Percentiles rank a stretch among this genome's conserved stretches.
These are phyloP conservation scores for Xylaria hypoxylon DNA, from an alignment of 2,329 filamentous ascomycete genomes.

Conservation along the genomic window DNA sequence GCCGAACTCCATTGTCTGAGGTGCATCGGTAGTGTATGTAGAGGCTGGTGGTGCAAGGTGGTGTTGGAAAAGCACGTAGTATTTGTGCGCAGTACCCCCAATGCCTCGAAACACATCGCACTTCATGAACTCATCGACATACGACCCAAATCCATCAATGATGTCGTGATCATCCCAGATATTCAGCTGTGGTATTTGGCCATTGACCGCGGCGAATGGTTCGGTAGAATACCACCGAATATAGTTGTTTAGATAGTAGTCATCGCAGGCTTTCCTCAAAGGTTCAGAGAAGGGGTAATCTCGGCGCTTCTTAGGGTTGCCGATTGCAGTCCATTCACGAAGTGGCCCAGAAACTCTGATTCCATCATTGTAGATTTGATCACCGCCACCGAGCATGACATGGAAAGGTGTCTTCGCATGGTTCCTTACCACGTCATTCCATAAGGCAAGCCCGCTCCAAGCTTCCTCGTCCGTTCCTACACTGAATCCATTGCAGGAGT, in stretches of 20 bases:
- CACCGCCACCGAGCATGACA: constrained; percentile 93
- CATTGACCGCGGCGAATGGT: constrained; percentile 85
- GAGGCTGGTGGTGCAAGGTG: constrained; percentile 86
- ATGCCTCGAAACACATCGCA: constrained; percentile 92
- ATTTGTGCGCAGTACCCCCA: constrained; percentile 93
- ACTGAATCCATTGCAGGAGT: constrained; percentile 97
- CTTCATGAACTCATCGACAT: constrained; percentile 92
- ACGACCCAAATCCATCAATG: constrained; percentile 93
- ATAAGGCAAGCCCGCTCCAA: constrained; percentile 91
- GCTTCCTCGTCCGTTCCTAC: constrained; percentile 78
- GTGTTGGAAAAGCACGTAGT: constrained; percentile 98
- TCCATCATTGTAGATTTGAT: constrained; percentile 96
- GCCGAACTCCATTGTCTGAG: constrained; percentile 71
- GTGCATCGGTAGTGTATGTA: constrained; percentile 79
- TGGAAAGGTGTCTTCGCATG: constrained; percentile 88
- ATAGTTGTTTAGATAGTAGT: constrained; percentile 93
- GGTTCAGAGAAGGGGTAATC: constrained; percentile 80
- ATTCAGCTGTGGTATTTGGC: constrained; percentile 95
- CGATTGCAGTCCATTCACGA: constrained; percentile 83
- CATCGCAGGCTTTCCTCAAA: constrained; percentile 85
- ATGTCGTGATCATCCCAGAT: constrained; percentile 99
- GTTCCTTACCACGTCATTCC: constrained; percentile 90
- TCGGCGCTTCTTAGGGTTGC: constrained; percentile 84
- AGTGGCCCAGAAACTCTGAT: constrained; percentile 88
- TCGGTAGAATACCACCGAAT: constrained; percentile 84